These are phyloP conservation scores for Aspergillus amoenus DNA, from an alignment of 2,329 filamentous ascomycete species.

Conservation along the genomic window DNA sequence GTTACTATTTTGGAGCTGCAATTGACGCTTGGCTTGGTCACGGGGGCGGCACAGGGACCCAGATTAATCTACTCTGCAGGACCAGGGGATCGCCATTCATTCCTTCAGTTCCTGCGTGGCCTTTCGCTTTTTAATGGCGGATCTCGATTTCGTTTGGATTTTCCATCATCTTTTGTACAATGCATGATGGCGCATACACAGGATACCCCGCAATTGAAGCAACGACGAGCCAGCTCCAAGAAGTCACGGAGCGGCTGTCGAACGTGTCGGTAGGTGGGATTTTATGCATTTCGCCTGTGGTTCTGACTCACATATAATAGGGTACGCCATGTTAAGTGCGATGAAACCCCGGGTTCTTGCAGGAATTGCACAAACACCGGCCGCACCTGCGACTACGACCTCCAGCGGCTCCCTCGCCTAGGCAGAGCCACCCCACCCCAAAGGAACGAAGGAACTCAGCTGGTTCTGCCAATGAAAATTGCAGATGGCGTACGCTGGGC, in stretches of 20 bases:
- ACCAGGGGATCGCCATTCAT: not conserved
- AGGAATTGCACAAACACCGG: conserved; percentile 36
- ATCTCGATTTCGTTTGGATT: not conserved
- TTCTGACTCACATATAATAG: not conserved
- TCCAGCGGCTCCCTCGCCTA: conserved; percentile 11
- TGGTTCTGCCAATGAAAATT: not conserved
- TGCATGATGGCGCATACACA: not conserved
- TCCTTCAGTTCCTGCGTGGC: not conserved
- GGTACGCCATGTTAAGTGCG: conserved; percentile 21
- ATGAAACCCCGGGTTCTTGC: conserved; percentile 36
- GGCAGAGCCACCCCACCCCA: not conserved
- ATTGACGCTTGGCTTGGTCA: too few species aligned
- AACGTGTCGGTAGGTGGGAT: conserved; percentile 4
- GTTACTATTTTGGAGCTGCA: not conserved
- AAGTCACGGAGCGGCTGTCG: conserved; percentile 10
- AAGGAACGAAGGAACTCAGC: not conserved
- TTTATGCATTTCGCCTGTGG: too few species aligned
- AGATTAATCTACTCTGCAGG: not conserved
- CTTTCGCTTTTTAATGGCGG: not conserved
- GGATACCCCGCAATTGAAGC: not conserved
- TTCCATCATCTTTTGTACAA: not conserved
- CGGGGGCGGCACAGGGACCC: too few species aligned
- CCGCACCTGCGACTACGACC: conserved; percentile 39
- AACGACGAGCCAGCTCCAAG: not conserved
- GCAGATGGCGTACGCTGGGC: not conserved